These are phyloP conservation scores for Mortierella sp. DNA, from an alignment of 371 early-diverging fungal genomes.

Conservation along the genomic window DNA sequence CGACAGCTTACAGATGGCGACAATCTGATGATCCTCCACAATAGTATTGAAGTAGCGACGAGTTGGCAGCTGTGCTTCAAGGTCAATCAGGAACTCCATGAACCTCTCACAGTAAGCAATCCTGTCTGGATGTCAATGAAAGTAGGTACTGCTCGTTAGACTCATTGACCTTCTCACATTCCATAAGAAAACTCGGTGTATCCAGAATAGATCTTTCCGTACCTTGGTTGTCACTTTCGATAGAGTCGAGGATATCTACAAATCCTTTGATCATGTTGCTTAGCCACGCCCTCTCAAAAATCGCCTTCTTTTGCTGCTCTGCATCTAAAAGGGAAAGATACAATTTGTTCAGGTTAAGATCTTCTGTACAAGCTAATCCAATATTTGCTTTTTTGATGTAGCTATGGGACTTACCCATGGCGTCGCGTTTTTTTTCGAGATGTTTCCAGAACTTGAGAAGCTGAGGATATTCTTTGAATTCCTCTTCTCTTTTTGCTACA, in stretches of 20 bases:
- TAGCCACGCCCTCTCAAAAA: conserved; percentile 69
- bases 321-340: conserved; percentile 51
- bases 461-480: conserved; percentile 67
- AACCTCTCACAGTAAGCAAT: conserved; percentile 76
- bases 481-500: conserved; percentile 58
- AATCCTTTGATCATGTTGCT: conserved; percentile 66
- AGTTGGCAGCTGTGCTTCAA: conserved; percentile 90
- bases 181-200: background rate
- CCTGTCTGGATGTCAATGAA: conserved; percentile 48
- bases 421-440: conserved; percentile 60
- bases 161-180: background rate
- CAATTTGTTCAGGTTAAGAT: background rate
- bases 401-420: conserved; percentile 54
- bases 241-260: conserved; percentile 62
- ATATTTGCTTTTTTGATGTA: background rate
- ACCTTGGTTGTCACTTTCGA: conserved; percentile 57
- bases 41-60: conserved; percentile 87
- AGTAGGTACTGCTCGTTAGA: conserved; percentile 19
- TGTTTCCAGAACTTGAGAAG: conserved; percentile 76
- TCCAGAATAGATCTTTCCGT: background rate
- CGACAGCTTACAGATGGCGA: conserved; percentile 67
- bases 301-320: conserved; percentile 56
- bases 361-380: conserved; percentile 24
- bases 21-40: conserved; percentile 83
- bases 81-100: conserved; percentile 86